Evolutionary conservation across 139 green algal species (phyloP).

Genomic region (Coccomyxa sp.): DNA sequence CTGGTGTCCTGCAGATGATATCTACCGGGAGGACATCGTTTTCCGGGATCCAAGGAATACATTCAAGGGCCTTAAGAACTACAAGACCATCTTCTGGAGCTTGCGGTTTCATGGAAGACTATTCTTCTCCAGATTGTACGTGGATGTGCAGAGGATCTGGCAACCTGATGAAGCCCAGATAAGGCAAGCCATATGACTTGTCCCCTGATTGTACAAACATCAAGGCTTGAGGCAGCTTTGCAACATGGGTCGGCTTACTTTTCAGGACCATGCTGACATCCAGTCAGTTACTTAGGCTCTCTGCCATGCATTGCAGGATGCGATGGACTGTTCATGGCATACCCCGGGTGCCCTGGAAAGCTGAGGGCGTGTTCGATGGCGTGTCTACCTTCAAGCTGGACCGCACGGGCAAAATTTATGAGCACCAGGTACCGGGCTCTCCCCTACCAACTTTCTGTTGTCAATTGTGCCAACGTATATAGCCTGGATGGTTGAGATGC

Average conservation of each 20-base stretch:
- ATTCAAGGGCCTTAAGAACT: conserved; percentile 84
- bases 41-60: conserved; percentile 82
- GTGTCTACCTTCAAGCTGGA: conserved; percentile 92
- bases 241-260: background rate
- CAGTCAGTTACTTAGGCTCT: background rate
- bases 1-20: conserved; percentile 47
- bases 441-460: background rate
- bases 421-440: conserved; percentile 49
- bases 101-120: conserved; percentile 83
- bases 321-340: conserved; percentile 85
- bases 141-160: conserved; percentile 90
- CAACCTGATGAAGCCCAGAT: conserved; percentile 80
- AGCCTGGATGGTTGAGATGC: too few relatives aligned
- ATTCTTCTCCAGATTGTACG: conserved; percentile 81
- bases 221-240: background rate
- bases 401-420: conserved; percentile 73
- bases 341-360: conserved; percentile 83
- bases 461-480: background rate
- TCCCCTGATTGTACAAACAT: background rate
- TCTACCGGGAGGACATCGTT: conserved; percentile 88
- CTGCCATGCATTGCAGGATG: conserved; percentile 23
- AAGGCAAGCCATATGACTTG: conserved; percentile 30
- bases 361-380: conserved; percentile 85
- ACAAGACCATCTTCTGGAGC: conserved; percentile 88
- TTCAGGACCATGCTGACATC: background rate